A percentile compares a stretch with the other conserved stretches of the same genome.
Conservation (phyloP, 1,139 yeast genomes). For the Candida pseudoviswanathii region DNA sequence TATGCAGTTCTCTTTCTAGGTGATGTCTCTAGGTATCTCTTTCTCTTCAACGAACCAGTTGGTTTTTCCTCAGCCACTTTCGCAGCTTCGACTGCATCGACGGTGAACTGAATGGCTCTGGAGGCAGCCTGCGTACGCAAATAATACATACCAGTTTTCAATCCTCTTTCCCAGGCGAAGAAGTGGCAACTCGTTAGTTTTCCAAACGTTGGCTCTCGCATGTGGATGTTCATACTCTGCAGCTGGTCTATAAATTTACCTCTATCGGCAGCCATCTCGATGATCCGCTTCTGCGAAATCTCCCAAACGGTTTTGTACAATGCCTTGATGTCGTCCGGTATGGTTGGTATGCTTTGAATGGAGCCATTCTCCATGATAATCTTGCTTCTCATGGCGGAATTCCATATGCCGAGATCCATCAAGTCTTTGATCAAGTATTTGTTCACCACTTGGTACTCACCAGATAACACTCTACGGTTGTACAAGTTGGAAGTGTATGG, state of each 20-base stretch:
- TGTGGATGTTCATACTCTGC: constrained; percentile 85
- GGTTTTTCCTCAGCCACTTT: constrained; percentile 22
- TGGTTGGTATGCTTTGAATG: constrained; percentile 71
- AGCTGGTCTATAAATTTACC: constrained; percentile 94
- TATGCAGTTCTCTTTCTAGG: constrained; percentile 11
- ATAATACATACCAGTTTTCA: constrained; percentile 98
- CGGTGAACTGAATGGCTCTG: constrained; percentile 90
- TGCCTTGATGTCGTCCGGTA: constrained; percentile 76
- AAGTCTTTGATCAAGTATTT: constrained; percentile 80
- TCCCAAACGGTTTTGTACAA: constrained; percentile 97
- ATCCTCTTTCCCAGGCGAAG: constrained; percentile 95
- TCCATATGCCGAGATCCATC: constrained; percentile 84
- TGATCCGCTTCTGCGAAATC: constrained; percentile 80
- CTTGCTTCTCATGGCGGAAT: constrained; percentile 75
- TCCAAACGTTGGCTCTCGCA: constrained; percentile 87
- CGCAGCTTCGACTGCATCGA: constrained; percentile 45
- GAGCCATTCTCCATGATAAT: constrained; percentile 85
- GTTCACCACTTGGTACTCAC: constrained; percentile 87
- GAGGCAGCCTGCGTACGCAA: constrained; percentile 94
- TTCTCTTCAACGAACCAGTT: constrained; percentile 20
- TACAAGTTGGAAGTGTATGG: constrained; percentile 89
- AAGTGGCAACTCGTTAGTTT: constrained; percentile 97
- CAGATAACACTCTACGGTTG: constrained; percentile 83
- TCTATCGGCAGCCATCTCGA: constrained; percentile 96
- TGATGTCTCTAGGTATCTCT: constrained; percentile 20